Percentiles rank a stretch among this genome's conserved stretches.
Conservation (phyloP, 2,329 filamentous ascomycete species). For the Diaporthe citri region DNA sequence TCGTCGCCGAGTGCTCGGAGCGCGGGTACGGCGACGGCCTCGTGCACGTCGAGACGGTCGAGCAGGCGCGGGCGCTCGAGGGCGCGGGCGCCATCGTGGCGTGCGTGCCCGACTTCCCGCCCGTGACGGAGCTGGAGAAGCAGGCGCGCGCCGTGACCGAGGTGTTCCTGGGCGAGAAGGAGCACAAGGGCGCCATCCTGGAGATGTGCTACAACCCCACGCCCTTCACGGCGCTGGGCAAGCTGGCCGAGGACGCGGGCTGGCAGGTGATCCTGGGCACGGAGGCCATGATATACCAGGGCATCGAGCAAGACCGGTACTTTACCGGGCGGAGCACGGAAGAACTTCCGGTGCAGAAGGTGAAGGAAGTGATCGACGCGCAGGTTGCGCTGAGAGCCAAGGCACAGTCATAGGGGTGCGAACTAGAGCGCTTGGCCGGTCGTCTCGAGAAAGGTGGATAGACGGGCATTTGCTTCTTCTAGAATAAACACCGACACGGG, state of each 20-base stretch:
- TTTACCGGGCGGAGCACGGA: conserved; percentile 75
- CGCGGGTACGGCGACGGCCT: conserved; percentile 72
- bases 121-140: conserved; percentile 72
- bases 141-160: conserved; percentile 69
- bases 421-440: neutral
- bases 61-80: conserved; percentile 70
- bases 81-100: conserved; percentile 77
- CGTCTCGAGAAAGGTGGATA: too few relatives aligned
- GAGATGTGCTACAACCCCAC: conserved; percentile 89
- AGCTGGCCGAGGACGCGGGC: conserved; percentile 69
- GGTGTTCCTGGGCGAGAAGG: conserved; percentile 56
- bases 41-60: conserved; percentile 70
- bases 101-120: conserved; percentile 83
- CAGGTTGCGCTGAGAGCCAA: conserved; percentile 43
- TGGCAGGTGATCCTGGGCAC: conserved; percentile 84
- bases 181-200: conserved; percentile 75
- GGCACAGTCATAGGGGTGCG: conserved; percentile 38
- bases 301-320: conserved; percentile 74
- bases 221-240: conserved; percentile 76
- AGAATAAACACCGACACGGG: neutral
- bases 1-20: conserved; percentile 72
- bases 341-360: conserved; percentile 70
- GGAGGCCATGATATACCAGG: conserved; percentile 83
- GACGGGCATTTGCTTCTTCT: neutral
- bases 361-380: conserved; percentile 64